Base-by-base conservation (phyloP, 768 basidiomycete genomes). In the Saitozyma podzolica region DNA sequence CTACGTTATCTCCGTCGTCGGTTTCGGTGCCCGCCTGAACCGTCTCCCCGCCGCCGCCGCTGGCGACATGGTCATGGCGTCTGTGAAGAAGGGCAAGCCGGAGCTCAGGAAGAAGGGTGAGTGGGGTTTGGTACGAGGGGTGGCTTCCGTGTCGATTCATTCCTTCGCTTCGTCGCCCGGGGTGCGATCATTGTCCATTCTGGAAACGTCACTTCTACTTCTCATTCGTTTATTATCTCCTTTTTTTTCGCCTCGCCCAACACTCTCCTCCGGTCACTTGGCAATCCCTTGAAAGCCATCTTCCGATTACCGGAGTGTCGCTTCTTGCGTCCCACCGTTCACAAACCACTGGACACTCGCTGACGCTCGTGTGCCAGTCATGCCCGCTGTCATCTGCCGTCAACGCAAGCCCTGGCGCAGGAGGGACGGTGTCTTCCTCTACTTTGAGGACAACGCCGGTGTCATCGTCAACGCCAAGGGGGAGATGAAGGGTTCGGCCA, bases 61-160 rank as follows among this genome's bases (percentile, higher is more conserved):
- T 59, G 82, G 81, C 64, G 80, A 79, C 74, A 79, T 79, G 78
- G 78, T 79, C 64, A 79, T 78, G 76, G 92, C 91, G 62, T 92
- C 90, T 57, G 96, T 99, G 77, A 98, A 99, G 87, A 98, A 98
- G 86, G 96, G 96, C 81, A 98, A 99, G 84, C 96, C 96, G 42
- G 96, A 99, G 83, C 83, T 99, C 80, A 88, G 96, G 83, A 99
- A 99, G 86, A 99, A 99, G 85, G 95, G 92, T 95, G 80, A 77
- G 92, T 85, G 41, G 29, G 29, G 2, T 29, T 29, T 29, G 29
- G 29, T 29, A 2, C 29, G 29, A 29, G 29, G 29, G 29, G 29
- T 29, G 29, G 14, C 5, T 37, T 19, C 43, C 7, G 20, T 37
- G 50, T n/a, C n/a, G 19, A 42, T 13, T 54, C 11, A 41, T 29